Conservation (phyloP, 305 asterid genomes). For the Caryopteris hybrid region DNA sequence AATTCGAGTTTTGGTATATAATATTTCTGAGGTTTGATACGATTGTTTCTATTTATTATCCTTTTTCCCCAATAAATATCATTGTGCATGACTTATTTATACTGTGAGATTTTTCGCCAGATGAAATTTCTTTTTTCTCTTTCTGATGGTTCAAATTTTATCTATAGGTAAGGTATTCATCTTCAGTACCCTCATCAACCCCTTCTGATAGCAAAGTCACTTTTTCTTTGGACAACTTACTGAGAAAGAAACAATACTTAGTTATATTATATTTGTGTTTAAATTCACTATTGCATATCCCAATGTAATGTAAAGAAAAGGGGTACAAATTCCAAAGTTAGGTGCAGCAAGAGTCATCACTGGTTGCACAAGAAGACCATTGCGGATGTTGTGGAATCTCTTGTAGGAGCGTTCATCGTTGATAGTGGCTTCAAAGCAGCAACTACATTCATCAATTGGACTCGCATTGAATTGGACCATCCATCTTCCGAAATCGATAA, state of each 20-base stretch:
- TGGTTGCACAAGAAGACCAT: constrained; percentile 85
- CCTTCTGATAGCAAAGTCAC: constrained; percentile 83
- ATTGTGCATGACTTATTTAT: not conserved
- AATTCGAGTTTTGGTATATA: constrained; percentile 2
- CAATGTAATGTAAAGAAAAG: constrained; percentile 21
- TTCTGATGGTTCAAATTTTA: constrained; percentile 27
- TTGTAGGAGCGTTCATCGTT: constrained; percentile 81
- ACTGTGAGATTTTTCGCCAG: not conserved
- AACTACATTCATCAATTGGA: constrained; percentile 79
- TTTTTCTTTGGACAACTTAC: constrained; percentile 82
- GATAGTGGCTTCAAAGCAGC: constrained; percentile 94
- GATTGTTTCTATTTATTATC: no score
- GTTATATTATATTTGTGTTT: constrained; percentile 41
- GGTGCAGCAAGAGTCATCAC: constrained; percentile 85
- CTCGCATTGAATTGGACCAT: constrained; percentile 65
- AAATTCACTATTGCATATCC: constrained; percentile 21
- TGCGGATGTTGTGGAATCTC: constrained; percentile 93
- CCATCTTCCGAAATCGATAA: constrained; percentile 34
- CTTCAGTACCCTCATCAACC: constrained; percentile 82
- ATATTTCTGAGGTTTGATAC: no score
- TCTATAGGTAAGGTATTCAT: constrained; percentile 47
- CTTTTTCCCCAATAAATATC: no score
- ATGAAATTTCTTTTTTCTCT: constrained; percentile 17
- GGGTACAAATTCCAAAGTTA: constrained; percentile 38
- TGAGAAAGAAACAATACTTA: constrained; percentile 73